These are phyloP conservation scores for Euphorbia pulcherrima DNA, from an alignment of 345 rosid species.

Conservation along the genomic window DNA sequence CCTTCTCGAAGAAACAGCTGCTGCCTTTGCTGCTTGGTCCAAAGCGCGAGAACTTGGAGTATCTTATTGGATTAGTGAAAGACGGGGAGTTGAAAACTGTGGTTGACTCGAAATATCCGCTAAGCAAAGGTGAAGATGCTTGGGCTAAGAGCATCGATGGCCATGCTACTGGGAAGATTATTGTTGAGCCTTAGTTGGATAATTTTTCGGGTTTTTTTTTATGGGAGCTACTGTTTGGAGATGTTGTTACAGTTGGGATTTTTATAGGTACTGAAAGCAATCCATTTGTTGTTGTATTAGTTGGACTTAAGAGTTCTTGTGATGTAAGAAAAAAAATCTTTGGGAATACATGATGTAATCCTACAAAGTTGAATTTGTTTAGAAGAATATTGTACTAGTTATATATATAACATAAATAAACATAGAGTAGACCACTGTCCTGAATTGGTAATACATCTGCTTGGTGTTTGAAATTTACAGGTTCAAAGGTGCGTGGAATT, in stretches of 20 bases:
- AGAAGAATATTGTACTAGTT: not conserved
- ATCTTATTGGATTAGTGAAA: constrained; percentile 16
- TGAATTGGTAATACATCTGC: no score
- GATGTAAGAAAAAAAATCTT: no score
- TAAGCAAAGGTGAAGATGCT: constrained; percentile 27
- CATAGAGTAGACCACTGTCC: no score
- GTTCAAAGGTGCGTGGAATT: no score
- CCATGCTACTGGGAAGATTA: constrained; percentile 29
- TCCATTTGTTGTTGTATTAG: not conserved
- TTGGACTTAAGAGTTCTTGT: no score
- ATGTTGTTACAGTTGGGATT: not conserved
- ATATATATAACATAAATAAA: no score
- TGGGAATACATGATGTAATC: no score
- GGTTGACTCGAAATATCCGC: constrained; percentile 21
- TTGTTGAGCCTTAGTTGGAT: constrained; percentile 16
- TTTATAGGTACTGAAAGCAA: not conserved
- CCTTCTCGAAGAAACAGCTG: constrained; percentile 26
- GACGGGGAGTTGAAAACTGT: constrained; percentile 21
- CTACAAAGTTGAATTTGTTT: not conserved
- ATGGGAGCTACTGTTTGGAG: no score
- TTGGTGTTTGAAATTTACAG: no score
- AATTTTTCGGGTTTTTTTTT: not conserved
- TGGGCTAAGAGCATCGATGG: constrained; percentile 30
- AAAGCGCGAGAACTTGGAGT: constrained; percentile 8
- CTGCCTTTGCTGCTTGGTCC: constrained; percentile 6